Base-by-base conservation (phyloP, 768 basidiomycete species). In the Fomitopsis pulvina region DNA sequence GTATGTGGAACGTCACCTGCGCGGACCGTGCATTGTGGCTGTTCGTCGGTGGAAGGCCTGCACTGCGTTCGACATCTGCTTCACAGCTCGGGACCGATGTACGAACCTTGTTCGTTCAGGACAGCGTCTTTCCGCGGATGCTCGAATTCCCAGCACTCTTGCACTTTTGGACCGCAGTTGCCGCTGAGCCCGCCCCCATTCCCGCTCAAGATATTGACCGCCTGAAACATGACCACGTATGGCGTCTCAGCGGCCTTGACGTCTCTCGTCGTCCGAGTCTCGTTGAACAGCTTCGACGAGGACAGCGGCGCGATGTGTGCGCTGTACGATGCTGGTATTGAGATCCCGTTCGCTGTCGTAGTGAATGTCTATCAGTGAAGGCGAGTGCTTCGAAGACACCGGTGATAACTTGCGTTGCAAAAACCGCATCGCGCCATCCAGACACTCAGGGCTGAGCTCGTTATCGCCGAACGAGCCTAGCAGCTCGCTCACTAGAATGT, bases 401-500 rank as follows among this genome's bases (percentile, higher is more conserved):
- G 42, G 49, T 20, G 24, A 30, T 9, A n/a, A 72, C 83, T 62
- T 58, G 93, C 92, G 76, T 74, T 96, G 95, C 63, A 99, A 71
- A 63, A 92, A 94, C 42, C 95, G 74, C 80, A 87, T 81, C 8
- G 92, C 94, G 11, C 96, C 96, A 63, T 99, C 96, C 29, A 99
- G 72, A 68, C 96, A 99, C 66, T 99, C 96, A 0, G 96, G 96
- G 62, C 92, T 94, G 42, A 98, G 79, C 65, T 99, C 96, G 52
- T 99, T 99, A 68, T 99, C 96, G 1, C 95, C 96, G 70, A 99
- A 98, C 3, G 92, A 94, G 3, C 96, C 96, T 59, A 99, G 68
- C 20, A 99, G 78, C 66, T 99, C 96, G 69, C 89, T 95, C 60
- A 99, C 85, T 51, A 99, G 71, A 54, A 99, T 91, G 66, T 98